phyloP scores from a whole-genome alignment of 139 green algal species.

The Closterium sp. region DNA sequence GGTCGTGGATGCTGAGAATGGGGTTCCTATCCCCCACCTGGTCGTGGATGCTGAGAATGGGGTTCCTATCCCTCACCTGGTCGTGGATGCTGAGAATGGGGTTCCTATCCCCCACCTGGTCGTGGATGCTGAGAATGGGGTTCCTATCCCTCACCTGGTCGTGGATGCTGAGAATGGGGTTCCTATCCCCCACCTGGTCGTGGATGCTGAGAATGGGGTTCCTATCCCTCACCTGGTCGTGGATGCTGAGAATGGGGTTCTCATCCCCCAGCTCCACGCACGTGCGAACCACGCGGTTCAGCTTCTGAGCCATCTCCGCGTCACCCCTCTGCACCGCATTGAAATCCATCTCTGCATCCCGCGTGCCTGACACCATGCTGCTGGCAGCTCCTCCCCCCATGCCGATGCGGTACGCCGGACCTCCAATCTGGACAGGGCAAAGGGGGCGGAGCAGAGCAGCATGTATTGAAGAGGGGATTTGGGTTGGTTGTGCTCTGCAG shows the following conservation, averaged over 20 bases:
- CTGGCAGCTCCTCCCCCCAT: slow-evolving; percentile 96
- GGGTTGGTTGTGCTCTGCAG: too few relatives aligned
- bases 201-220: not conserved
- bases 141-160: not conserved
- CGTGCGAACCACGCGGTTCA: slow-evolving; percentile 94
- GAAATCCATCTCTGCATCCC: slow-evolving; percentile 94
- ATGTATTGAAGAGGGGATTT: not conserved
- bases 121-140: too few relatives aligned
- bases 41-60: too few relatives aligned
- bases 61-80: too few relatives aligned
- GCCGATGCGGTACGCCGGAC: slow-evolving; percentile 97
- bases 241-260: slow-evolving; percentile 94
- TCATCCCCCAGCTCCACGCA: slow-evolving; percentile 78
- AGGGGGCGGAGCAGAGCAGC: not conserved
- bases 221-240: slow-evolving; percentile 63
- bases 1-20: too few relatives aligned
- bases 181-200: not conserved
- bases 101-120: too few relatives aligned
- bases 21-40: too few relatives aligned
- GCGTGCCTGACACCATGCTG: slow-evolving; percentile 70
- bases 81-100: too few relatives aligned
- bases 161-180: not conserved
- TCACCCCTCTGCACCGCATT: slow-evolving; percentile 98
- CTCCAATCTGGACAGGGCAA: not conserved
- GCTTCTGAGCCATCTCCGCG: slow-evolving; percentile 96